Evolutionary conservation across 2,329 filamentous ascomycete species (phyloP), one percentile per base, ranked within the genome.

Genomic region (Diplodia intermedia): DNA sequence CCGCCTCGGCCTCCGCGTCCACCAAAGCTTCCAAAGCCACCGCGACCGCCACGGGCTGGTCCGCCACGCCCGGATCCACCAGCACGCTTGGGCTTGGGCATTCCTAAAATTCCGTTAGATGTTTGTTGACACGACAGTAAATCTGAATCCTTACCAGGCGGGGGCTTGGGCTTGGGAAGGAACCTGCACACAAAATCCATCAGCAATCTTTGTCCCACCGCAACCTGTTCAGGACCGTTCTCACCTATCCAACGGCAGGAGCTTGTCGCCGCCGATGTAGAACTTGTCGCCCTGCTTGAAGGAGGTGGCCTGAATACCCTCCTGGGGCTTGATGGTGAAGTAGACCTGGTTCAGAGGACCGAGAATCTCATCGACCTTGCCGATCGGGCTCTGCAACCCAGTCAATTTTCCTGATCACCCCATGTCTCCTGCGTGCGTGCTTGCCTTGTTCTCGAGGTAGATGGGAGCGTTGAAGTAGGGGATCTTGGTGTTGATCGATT

Each of bases 381-480:
- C 95, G 80, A 99, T 89, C 70, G 91, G 86, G 55, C 91, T 94
- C 90, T 90, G 73, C 70, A 47, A 40, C 52, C 55, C 38, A 18
- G 71, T 79, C 70, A 79, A 74, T 66, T 57, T 49, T 23, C 31
- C 33, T 33, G 40, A 6, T 53, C 6, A 33, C 56, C 38, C 31
- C 47, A 12, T 49, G n/a, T 8, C 11, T 52, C 47, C 61, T 26
- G 74, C 36, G 70, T 62, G 52, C 68, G 53, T 43, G 66, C 79
- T 71, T 77, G 90, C 91, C 87, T 98, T 99, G 86, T 98, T 99
- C 87, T 98, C 94, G 76, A 98, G 90, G 84, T 95, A 99, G 81
- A 99, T 97, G 73, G 93, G 93, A 70, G 95, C 95, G 85, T 97
- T 98, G 90, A 99, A 99, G 85, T 97, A 97, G 70, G 95, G 95